phyloP scores from a whole-genome alignment of 1,284 basidiomycete species.

The Malassezia caprae region DNA sequence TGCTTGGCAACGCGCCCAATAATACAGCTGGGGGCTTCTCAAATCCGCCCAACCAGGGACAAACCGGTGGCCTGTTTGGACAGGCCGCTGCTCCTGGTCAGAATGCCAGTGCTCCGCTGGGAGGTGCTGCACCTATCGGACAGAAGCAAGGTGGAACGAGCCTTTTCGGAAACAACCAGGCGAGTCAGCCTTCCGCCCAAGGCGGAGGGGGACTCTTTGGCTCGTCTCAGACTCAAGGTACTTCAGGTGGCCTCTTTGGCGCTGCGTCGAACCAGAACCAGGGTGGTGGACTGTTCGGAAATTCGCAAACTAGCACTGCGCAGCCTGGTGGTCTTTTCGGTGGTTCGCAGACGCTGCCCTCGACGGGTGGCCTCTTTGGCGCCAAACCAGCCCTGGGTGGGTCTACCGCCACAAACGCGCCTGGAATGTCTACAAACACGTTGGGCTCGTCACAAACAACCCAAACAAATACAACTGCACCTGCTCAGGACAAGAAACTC shows the following conservation, averaged over 20 bases:
- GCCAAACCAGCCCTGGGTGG: background rate
- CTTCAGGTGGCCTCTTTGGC: background rate
- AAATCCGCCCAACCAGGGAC: conserved; percentile 8
- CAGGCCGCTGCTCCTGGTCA: background rate
- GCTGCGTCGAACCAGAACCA: background rate
- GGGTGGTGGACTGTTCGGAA: conserved; percentile 2
- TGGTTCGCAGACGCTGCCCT: background rate
- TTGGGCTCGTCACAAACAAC: background rate
- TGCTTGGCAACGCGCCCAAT: conserved; percentile 7
- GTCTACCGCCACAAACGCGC: background rate
- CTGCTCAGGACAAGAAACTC: conserved; percentile 30
- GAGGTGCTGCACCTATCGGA: background rate
- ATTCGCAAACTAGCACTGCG: background rate
- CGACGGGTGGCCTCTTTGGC: background rate
- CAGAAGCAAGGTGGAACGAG: background rate
- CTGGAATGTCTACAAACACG: background rate
- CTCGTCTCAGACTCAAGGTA: background rate
- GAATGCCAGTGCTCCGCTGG: background rate
- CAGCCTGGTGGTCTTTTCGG: background rate
- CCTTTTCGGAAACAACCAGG: background rate
- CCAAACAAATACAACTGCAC: background rate
- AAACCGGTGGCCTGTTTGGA: conserved; percentile 6
- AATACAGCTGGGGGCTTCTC: conserved; percentile 16
- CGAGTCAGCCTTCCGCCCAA: background rate
- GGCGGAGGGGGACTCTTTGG: conserved; percentile 5